These are phyloP conservation scores for Trapa bicornis DNA, from an alignment of 345 rosid species.

Conservation along the genomic window DNA sequence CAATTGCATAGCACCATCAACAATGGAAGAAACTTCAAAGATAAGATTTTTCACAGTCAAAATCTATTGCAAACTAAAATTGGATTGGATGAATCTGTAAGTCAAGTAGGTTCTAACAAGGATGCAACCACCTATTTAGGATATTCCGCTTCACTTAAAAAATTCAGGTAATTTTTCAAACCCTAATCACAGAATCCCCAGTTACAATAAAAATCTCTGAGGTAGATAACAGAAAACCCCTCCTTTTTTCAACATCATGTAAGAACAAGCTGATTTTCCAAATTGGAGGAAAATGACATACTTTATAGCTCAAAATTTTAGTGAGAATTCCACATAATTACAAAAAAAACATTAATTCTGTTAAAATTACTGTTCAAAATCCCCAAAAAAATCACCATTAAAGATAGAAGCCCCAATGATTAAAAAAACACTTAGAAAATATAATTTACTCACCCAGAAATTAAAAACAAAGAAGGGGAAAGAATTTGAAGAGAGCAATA, in stretches of 20 bases:
- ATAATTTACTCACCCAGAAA: neutral
- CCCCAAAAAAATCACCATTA: slow-evolving; percentile 7
- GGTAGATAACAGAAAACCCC: neutral
- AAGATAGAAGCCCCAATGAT: neutral
- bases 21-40: neutral
- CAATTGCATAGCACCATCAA: neutral
- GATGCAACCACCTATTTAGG: neutral
- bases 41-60: neutral
- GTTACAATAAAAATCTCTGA: neutral
- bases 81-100: neutral
- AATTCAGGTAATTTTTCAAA: neutral
- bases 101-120: neutral
- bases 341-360: neutral
- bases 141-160: neutral
- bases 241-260: neutral
- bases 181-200: neutral
- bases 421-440: neutral
- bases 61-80: neutral
- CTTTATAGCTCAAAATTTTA: slow-evolving; percentile 8
- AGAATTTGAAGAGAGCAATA: neutral
- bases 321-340: slow-evolving; percentile 1
- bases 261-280: neutral
- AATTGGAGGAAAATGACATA: neutral
- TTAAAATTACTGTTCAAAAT: slow-evolving; percentile 6
- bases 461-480: too few species aligned